Evolutionary conservation across 352 stramenopile species (phyloP), one percentile per base, ranked within the genome.

Genomic region (Phytophthora brassicae): DNA sequence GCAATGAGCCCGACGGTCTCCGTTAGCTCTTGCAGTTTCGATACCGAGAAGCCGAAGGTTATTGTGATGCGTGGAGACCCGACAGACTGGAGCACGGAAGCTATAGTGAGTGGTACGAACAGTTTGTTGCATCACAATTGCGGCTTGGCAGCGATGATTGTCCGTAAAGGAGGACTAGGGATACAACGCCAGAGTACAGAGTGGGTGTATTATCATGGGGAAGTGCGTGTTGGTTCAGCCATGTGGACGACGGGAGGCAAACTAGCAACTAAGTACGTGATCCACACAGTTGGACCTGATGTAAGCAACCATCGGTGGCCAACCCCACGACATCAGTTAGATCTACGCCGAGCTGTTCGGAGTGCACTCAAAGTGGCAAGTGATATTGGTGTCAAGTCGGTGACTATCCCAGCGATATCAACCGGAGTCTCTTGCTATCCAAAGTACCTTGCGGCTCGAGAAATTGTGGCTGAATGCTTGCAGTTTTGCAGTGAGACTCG

Each of bases 51-150:
- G 20, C 33, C 57, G 31, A 58, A 66, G 31, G 5, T 84, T 9
- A 6, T 75, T 9, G 74, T 79, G 20, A 45, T 63, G 51, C 49
- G 75, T 54, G 71, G 74, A 39, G 71, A 84, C 47, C 50, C 77
- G 39, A 84, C 71, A 0, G 51, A 53, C 19, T 77, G 74, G 51
- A 44, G 35, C 14, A 62, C 66, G 12, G 68, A 57, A 26, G 74
- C 68, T 20, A 84, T 84, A 45, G 74, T 84, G 23, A 84, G 68
- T 44, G 45, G 70, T 1, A 64, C 74, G 0, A 81, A 81, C 47
- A 56, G 31, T 5, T 33, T 61, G 19, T 44, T 84, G 6, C 17
- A 45, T 6, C 68, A 73, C 29, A 72, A 54, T 2, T 70, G 39
- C 2, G 74, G 68, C 19, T 59, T 76, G 20, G 69, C 64, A 16